Evolutionary conservation across 2,329 filamentous ascomycete species (phyloP), one percentile per base, ranked within the genome.

Genomic region (Alternaria burnsii): DNA sequence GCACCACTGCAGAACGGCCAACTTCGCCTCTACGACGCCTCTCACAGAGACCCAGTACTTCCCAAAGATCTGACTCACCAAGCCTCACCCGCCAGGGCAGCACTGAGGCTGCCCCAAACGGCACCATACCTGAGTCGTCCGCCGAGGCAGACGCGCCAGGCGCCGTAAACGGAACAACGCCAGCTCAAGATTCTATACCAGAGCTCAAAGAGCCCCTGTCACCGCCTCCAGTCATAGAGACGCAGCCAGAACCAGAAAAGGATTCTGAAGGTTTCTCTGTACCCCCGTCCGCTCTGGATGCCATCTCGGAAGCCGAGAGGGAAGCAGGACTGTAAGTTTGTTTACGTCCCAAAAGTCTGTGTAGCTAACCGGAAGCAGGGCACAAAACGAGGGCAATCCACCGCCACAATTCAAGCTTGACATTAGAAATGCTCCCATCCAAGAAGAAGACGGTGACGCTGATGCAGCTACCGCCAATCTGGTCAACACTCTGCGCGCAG

Each of bases 261-360:
- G 92, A 95, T 73, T 81, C 87, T 0, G 92, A 96, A 66, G 92
- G 92, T 7, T 95, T 89, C 73, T 90, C 86, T 4, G 86, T 94
- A n/a, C 91, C 90, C 0, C 84, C 87, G 0, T 82, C 86, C 83
- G 89, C 75, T 83, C 72, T 78, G 20, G 83, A 84, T 66, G 79
- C 82, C 40, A 81, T 94, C 59, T 90, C 91, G 0, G 87, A 90
- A 73, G 91, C 91, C 8, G 86, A 93, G 76, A 84, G 85, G 43
- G 91, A 93, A 73, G 87, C 84, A 22, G 71, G 72, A 55, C 67
- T 74, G 76, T 79, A 69, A 68, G 73, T 47, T 47, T 3, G 14
- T 12, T 22, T 12, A 16, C 22, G 10, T 2, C 11, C 14, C 14
- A 7, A 43, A 2, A 26, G n/a, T 36, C 14, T 47, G 50, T 46